These are phyloP conservation scores for Penicillium samsonianum DNA, from an alignment of 495 filamentous ascomycete genomes.

Conservation along the genomic window DNA sequence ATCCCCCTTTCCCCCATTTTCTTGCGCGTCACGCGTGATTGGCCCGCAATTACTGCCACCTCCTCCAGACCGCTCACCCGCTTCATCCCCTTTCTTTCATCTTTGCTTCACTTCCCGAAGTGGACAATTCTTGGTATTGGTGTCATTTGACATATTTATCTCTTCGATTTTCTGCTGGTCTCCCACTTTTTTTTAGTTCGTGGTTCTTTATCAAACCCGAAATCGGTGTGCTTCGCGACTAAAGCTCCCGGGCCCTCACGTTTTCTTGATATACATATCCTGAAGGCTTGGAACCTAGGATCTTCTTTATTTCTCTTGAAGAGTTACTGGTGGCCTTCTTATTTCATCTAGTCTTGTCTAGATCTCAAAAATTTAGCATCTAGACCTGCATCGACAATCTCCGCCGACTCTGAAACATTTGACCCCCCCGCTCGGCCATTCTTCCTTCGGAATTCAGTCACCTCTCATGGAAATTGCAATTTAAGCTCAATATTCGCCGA, in stretches of 20 bases:
- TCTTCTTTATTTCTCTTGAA: background rate
- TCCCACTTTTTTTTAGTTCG: background rate
- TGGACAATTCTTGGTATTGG: background rate
- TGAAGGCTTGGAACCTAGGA: constrained; percentile 1
- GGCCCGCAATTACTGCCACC: constrained; percentile 24
- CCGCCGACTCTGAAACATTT: constrained; percentile 13
- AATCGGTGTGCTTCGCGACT: constrained; percentile 10
- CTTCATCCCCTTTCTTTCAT: constrained; percentile 29
- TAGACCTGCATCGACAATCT: constrained; percentile 6
- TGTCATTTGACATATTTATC: constrained; percentile 10
- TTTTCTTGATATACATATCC: constrained; percentile 28
- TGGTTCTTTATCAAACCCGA: constrained; percentile 7
- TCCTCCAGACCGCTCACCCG: constrained; percentile 23
- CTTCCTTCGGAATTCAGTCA: constrained; percentile 20
- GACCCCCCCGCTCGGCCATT: constrained; percentile 24
- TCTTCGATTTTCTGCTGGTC: background rate
- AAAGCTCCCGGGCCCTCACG: constrained; percentile 20
- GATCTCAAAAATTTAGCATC: constrained; percentile 6
- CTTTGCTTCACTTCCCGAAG: constrained; percentile 10
- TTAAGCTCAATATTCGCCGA: constrained; percentile 15
- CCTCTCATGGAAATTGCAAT: constrained; percentile 24
- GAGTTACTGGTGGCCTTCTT: background rate
- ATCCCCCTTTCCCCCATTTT: constrained; percentile 9
- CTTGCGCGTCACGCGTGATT: constrained; percentile 25
- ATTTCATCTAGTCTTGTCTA: background rate